Percentiles rank a stretch among this genome's conserved stretches.
Conservation (phyloP, 768 basidiomycete species). For the Rubroboletus pulcherrimus region DNA sequence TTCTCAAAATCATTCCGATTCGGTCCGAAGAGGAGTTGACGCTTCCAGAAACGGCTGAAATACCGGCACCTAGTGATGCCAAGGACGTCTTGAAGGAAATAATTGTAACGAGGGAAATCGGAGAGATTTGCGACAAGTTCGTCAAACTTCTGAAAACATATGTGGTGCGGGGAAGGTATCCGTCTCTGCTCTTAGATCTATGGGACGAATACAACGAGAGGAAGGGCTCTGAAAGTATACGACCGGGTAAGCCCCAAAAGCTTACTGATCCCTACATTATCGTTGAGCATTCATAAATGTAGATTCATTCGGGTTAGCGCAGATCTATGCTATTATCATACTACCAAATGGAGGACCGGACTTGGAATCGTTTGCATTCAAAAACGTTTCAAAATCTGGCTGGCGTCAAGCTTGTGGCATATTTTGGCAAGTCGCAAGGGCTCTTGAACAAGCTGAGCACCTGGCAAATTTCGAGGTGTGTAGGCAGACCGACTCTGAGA, state of each 20-base stretch:
- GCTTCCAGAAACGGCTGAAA: conserved; percentile 40
- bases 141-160: conserved; percentile 79
- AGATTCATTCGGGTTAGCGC: conserved; percentile 75
- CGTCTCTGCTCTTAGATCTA: conserved; percentile 65
- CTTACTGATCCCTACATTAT: not conserved
- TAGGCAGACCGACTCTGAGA: not conserved
- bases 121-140: conserved; percentile 73
- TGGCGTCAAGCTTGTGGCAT: conserved; percentile 88
- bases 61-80: conserved; percentile 68
- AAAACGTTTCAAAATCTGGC: conserved; percentile 48
- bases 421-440: conserved; percentile 85
- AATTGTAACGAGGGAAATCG: conserved; percentile 72
- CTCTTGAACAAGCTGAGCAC: conserved; percentile 77
- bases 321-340: conserved; percentile 86
- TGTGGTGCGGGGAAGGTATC: conserved; percentile 84
- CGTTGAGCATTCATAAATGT: conserved; percentile 6
- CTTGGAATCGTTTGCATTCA: conserved; percentile 80
- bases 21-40: conserved; percentile 42
- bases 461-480: conserved; percentile 84
- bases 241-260: conserved; percentile 62
- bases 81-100: conserved; percentile 79
- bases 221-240: conserved; percentile 79
- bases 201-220: conserved; percentile 83
- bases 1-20: conserved; percentile 86
- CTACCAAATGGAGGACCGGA: conserved; percentile 89